Base-by-base conservation (phyloP, 192 early-diverging fungal species). In the Powellomyces hirtus region DNA sequence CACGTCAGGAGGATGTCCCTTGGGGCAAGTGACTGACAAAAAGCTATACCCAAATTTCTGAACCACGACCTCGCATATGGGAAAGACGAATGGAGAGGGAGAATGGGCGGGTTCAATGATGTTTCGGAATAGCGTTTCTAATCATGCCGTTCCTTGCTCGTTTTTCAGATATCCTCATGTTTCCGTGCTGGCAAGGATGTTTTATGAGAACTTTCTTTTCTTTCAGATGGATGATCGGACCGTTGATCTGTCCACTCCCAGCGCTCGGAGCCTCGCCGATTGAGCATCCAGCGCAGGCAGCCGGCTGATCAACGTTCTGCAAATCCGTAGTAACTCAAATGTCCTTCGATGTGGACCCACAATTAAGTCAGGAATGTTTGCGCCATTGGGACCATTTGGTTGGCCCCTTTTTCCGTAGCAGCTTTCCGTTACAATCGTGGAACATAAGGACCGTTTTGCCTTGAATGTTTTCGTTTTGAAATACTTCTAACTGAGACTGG, bases 41-140 rank as follows among this genome's bases (percentile, higher is more conserved):
- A 49, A 49, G 46, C 46, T 49, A 49, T 49, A 49, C 46, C 46
- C 46, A 49, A 49, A 49, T 49, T 49, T 49, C 46, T 49, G 46
- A 49, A 49, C 40, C 8, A 3, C 46, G 26, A 49, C 16, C n/a
- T 49, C 46, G n/a, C n/a, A 18, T 24, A 16, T 16, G 5, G 5
- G 46, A 49, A 24, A 24, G 2, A 24, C 16, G 2, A 49, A 24
- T 3, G 5, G n/a, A 5, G 46, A 6, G 46, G 4, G 46, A 49
- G 46, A 49, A 18, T 42, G 18, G 40, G 18, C n/a, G n/a, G n/a
- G n/a, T n/a, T n/a, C n/a, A n/a, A n/a, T n/a, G n/a, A n/a, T n/a
- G n/a, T n/a, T n/a, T n/a, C n/a, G n/a, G n/a, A n/a, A n/a, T n/a
- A n/a, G n/a, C n/a, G n/a, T n/a, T n/a, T n/a, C n/a, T n/a, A n/a